Evolutionary conservation across 192 early-diverging fungal species (phyloP), one percentile per base, ranked within the genome.

Genomic region (Entrophospora sp.): DNA sequence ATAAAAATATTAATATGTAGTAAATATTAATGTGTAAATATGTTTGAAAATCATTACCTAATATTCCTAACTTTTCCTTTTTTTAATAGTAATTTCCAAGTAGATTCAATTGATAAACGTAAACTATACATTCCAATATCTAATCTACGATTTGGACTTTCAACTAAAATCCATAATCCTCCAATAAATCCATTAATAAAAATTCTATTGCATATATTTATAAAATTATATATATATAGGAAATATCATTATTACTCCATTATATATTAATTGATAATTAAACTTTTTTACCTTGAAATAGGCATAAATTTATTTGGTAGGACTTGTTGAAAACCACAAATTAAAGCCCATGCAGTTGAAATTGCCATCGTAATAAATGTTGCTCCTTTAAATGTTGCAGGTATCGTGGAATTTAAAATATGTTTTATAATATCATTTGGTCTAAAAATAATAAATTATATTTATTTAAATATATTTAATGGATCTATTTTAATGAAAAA

Each of bases 181-280:
- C 67, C 67, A 34, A 73, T 2, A 55, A 73, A 60, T 5, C 72
- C 72, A 48, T 65, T 60, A 20, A 73, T 6, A 45, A 56, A 68
- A 13, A 52, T 64, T 32, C 60, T 68, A 63, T 22, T 51, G 24
- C 4, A 49, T 49, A 30, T 66, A n/a, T n/a, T n/a, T n/a, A n/a
- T n/a, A n/a, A n/a, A n/a, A n/a, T n/a, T n/a, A n/a, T n/a, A n/a
- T n/a, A n/a, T n/a, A n/a, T n/a, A n/a, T n/a, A n/a, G n/a, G n/a
- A n/a, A n/a, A n/a, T n/a, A n/a, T n/a, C n/a, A n/a, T n/a, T n/a
- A n/a, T n/a, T n/a, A n/a, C n/a, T n/a, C n/a, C n/a, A n/a, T n/a
- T n/a, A n/a, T n/a, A n/a, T n/a, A n/a, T n/a, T n/a, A n/a, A n/a
- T 46, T 31, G n/a, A n/a, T n/a, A n/a, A n/a, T n/a, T n/a, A n/a